Evolutionary conservation across 1,139 yeast genomes (phyloP).

Genomic region (Yarrowia galli): DNA sequence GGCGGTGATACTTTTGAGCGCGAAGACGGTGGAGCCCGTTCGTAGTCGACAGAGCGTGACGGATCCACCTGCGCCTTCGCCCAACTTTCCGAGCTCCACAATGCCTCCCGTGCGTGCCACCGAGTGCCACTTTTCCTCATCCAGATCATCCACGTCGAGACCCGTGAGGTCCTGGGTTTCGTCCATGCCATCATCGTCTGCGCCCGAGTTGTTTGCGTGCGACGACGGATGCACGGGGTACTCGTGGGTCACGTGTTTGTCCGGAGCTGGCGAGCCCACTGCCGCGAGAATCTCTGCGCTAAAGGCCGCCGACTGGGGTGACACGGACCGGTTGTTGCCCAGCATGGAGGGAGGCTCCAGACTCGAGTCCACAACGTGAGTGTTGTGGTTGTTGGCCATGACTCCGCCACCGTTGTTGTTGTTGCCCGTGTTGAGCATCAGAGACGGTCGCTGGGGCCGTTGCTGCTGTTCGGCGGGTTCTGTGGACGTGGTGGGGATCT

Average conservation of each 20-base stretch:
- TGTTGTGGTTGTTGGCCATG: conserved; percentile 19
- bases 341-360: conserved; percentile 30
- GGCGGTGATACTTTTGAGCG: conserved; percentile 78
- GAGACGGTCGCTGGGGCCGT: conserved; percentile 31
- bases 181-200: conserved; percentile 29
- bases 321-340: conserved; percentile 39
- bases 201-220: conserved; percentile 1
- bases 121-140: conserved; percentile 79
- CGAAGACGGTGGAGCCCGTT: conserved; percentile 69
- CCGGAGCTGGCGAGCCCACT: conserved; percentile 45
- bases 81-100: conserved; percentile 69
- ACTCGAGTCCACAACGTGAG: conserved; percentile 38
- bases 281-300: conserved; percentile 54
- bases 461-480: conserved; percentile 41
- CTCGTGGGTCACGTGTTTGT: conserved; percentile 19
- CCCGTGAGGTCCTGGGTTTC: conserved; percentile 32
- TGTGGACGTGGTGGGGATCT: conserved; percentile 43
- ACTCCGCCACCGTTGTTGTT: not conserved
- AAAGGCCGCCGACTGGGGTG: conserved; percentile 47
- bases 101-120: conserved; percentile 67
- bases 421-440: conserved; percentile 28
- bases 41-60: conserved; percentile 76
- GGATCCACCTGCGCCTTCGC: conserved; percentile 95
- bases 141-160: conserved; percentile 63
- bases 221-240: conserved; percentile 21